phyloP scores from a whole-genome alignment of 2,329 filamentous ascomycete species.

The Trichoderma breve region DNA sequence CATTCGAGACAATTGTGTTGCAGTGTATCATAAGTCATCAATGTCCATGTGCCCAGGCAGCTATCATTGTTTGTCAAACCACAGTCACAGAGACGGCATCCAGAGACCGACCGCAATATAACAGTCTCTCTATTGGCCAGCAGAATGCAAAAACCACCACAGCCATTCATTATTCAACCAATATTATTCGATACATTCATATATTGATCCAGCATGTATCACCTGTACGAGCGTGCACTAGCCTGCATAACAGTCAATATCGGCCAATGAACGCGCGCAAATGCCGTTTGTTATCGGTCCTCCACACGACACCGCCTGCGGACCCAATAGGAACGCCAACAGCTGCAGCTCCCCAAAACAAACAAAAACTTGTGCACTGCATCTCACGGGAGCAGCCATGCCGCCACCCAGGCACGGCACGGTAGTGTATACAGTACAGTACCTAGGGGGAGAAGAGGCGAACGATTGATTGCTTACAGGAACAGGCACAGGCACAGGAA shows the following conservation, averaged over 20 bases:
- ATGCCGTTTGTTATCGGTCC: neutral
- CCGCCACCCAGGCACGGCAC: neutral
- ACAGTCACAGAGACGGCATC: neutral
- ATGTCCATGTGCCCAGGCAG: neutral
- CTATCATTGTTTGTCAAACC: neutral
- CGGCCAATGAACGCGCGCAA: slow-evolving; percentile 5
- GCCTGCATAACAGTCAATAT: neutral
- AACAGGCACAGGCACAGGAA: neutral
- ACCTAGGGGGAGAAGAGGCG: neutral
- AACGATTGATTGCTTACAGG: neutral
- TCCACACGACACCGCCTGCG: neutral
- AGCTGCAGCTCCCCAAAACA: neutral
- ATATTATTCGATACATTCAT: neutral
- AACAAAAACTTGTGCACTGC: neutral
- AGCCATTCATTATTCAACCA: neutral
- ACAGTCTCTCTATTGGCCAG: neutral
- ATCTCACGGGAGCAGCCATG: neutral
- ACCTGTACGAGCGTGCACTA: slow-evolving; percentile 2
- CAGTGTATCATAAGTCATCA: neutral
- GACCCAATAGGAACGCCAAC: neutral
- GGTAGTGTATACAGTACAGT: neutral
- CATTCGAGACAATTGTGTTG: neutral
- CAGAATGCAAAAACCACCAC: neutral
- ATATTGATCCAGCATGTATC: neutral
- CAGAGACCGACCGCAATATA: neutral